phyloP scores from a whole-genome alignment of 1,284 basidiomycete genomes.

The Pyrrhoderma lamaoense region DNA sequence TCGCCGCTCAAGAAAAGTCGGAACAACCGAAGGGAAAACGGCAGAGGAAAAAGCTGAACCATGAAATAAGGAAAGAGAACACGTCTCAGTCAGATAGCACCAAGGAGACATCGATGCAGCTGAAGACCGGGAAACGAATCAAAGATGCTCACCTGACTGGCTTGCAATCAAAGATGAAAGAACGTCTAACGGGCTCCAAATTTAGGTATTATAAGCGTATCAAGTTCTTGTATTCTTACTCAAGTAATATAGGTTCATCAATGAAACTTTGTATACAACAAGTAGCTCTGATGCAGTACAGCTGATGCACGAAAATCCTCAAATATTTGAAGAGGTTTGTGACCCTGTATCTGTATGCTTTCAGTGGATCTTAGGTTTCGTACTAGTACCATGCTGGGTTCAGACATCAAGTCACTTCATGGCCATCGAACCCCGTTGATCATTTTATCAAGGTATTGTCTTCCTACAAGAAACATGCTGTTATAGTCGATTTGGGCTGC shows the following conservation, averaged over 20 bases:
- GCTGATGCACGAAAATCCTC: slow-evolving; percentile 77
- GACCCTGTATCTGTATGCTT: not conserved
- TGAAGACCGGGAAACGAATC: not conserved
- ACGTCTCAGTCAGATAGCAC: slow-evolving; percentile 11
- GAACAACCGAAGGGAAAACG: not conserved
- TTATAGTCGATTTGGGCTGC: slow-evolving; percentile 92
- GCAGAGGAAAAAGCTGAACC: not conserved
- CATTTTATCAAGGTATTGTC: slow-evolving; percentile 62
- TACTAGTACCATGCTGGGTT: slow-evolving; percentile 86
- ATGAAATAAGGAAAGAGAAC: slow-evolving; percentile 15
- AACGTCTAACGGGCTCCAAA: slow-evolving; percentile 74
- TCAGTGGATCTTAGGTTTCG: not conserved
- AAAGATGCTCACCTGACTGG: slow-evolving; percentile 45
- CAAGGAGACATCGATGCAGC: not conserved
- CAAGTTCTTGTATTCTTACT: slow-evolving; percentile 1
- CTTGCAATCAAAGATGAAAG: slow-evolving; percentile 70
- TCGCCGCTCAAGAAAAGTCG: not conserved
- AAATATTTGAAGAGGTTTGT: slow-evolving; percentile 69
- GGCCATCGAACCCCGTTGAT: slow-evolving; percentile 86
- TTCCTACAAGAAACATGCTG: slow-evolving; percentile 52
- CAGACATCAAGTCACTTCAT: slow-evolving; percentile 79
- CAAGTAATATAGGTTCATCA: slow-evolving; percentile 52
- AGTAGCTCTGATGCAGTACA: slow-evolving; percentile 65
- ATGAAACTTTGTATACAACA: slow-evolving; percentile 83
- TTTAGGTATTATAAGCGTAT: slow-evolving; percentile 55